Evolutionary conservation across 495 filamentous ascomycete genomes (phyloP), one percentile per base, ranked within the genome.

Genomic region (Cercophora samala): DNA sequence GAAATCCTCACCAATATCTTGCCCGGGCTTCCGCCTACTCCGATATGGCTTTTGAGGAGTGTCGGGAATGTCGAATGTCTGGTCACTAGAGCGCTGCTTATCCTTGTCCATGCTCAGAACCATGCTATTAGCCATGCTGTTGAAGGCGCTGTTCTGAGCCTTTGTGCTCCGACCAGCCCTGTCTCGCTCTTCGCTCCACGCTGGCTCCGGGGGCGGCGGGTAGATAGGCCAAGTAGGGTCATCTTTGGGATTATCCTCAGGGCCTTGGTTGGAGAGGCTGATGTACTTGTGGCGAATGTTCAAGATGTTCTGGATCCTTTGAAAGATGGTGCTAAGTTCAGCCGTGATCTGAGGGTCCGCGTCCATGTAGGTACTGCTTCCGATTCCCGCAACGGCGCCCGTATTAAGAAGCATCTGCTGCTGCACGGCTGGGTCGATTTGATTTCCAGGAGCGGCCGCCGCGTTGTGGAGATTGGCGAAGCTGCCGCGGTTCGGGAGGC

Each of bases 271-370:
- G 0, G 96, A 98, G n/a, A 97, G 76, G 4, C 84, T 81, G 32
- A 98, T 90, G 76, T 97, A 98, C 70, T 92, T 97, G 70, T 92
- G 87, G 32, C 95, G 87, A n/a, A 92, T 81, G 69, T 96, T 89
- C 15, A 97, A 75, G 8, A 97, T 85, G 64, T 87, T 88, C 75
- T 92, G 88, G 64, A 98, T 90, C 70, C 93, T 96, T 66, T 86
- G 87, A 72, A 93, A 98, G 64, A 98, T 97, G 18, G 85, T 84
- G 70, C 83, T 85, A 62, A 99, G 77, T 76, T 99, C 95, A 5
- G 90, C 85, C 2, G 90, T 90, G 68, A 98, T 88, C 59, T 88
- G 83, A 42, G 88, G 84, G 64, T 91, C 88, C 64, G 81, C 85
- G 60, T 85, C 81, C 63, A 81, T 81, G 71, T 86, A 85, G 18